Conservation (phyloP, 305 asterid species). For the Fraxinus greggii region DNA sequence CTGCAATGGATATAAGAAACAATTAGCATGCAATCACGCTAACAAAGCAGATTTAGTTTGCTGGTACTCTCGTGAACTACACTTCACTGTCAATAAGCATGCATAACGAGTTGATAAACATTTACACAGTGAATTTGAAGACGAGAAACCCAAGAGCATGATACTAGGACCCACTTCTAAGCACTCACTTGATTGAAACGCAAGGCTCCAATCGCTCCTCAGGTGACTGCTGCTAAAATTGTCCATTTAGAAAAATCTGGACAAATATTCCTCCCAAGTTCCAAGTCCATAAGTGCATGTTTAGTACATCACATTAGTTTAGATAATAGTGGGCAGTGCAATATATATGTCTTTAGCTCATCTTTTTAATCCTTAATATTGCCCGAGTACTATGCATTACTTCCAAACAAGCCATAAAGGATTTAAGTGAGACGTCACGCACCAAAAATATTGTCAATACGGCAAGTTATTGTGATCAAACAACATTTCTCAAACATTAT, state of each 20-base stretch:
- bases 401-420: not conserved
- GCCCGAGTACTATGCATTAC: not conserved
- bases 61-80: not conserved
- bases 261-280: not conserved
- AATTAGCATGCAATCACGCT: constrained; percentile 1
- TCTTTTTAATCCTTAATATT: not conserved
- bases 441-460: not conserved
- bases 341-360: not conserved
- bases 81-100: not conserved
- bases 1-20: constrained; percentile 35
- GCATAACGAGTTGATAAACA: not conserved
- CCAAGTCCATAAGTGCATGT: not conserved
- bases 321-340: not conserved
- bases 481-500: not conserved
- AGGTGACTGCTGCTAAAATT: not conserved
- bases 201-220: not conserved
- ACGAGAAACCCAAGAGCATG: not conserved
- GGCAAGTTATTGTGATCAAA: not conserved
- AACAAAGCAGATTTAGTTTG: constrained; percentile 6
- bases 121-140: not conserved
- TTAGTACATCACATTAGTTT: not conserved
- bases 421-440: not conserved
- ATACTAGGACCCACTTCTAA: not conserved
- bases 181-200: not conserved
- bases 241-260: not conserved